phyloP scores from a whole-genome alignment of 2,329 filamentous ascomycete genomes.

The Pyricularia sp. region DNA sequence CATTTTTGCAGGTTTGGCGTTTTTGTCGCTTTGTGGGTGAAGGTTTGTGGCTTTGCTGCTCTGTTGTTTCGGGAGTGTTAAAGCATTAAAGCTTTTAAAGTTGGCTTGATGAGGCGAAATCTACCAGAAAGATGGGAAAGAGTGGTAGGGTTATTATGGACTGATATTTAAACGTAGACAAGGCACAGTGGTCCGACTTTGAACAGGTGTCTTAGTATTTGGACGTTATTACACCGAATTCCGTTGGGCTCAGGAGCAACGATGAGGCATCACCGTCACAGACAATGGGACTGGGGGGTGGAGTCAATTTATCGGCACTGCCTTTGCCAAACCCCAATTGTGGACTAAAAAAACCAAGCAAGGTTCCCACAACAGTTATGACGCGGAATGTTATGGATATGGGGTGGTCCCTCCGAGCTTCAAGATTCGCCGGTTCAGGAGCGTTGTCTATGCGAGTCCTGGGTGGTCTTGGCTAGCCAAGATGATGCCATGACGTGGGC shows the following conservation, averaged over 20 bases:
- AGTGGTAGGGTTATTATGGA: background rate
- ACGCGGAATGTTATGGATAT: background rate
- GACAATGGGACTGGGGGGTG: background rate
- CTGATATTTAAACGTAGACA: background rate
- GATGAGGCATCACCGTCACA: background rate
- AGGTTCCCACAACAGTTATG: background rate
- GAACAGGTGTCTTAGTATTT: background rate
- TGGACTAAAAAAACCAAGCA: background rate
- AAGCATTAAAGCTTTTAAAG: background rate
- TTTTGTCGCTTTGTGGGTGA: background rate
- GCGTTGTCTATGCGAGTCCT: background rate
- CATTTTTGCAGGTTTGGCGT: conserved; percentile 25
- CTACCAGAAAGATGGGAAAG: background rate
- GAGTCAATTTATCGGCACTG: background rate
- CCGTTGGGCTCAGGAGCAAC: background rate
- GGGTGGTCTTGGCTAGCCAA: background rate
- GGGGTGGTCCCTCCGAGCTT: background rate
- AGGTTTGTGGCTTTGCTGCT: background rate
- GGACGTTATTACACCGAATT: background rate
- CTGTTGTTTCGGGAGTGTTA: background rate
- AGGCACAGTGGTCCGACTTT: background rate
- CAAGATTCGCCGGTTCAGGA: background rate
- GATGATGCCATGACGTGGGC: background rate
- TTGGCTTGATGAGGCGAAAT: background rate
- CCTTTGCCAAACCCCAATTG: background rate